These are phyloP conservation scores for Teratosphaeria destructans DNA, from an alignment of 2,329 filamentous ascomycete genomes.

Conservation along the genomic window DNA sequence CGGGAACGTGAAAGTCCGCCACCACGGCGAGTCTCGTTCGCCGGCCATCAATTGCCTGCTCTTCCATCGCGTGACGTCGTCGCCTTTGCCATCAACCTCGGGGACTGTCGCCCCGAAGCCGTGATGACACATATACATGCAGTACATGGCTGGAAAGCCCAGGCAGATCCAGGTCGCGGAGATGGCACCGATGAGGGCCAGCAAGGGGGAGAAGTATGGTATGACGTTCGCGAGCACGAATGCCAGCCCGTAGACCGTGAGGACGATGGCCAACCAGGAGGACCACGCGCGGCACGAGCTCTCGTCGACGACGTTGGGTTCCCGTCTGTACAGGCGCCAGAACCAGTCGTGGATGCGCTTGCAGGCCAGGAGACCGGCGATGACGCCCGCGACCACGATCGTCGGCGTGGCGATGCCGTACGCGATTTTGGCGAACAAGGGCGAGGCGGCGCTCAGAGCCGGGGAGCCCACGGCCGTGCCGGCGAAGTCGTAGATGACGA, in stretches of 20 bases:
- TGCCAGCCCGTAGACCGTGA: conserved; percentile 49
- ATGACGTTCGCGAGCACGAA: conserved; percentile 61
- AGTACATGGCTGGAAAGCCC: not conserved
- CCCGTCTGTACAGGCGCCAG: conserved; percentile 47
- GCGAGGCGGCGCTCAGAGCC: conserved; percentile 51
- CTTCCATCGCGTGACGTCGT: not conserved
- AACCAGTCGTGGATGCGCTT: conserved; percentile 58
- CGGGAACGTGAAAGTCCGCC: not conserved
- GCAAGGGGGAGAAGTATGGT: conserved; percentile 57
- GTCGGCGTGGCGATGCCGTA: conserved; percentile 62
- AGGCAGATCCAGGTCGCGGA: conserved; percentile 48
- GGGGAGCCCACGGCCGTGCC: conserved; percentile 53
- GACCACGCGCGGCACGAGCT: conserved; percentile 14
- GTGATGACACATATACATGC: not conserved
- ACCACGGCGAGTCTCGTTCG: not conserved
- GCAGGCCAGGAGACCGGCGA: conserved; percentile 55
- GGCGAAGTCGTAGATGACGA: conserved; percentile 57
- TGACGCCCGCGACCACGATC: conserved; percentile 59
- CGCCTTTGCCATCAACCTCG: not conserved
- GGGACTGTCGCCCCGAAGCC: not conserved
- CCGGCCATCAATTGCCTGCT: not conserved
- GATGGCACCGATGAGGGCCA: conserved; percentile 50
- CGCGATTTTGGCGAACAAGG: conserved; percentile 48
- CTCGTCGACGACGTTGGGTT: conserved; percentile 17
- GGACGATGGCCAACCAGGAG: conserved; percentile 50